Percentiles rank a stretch among this genome's conserved stretches.
phyloP scores from a whole-genome alignment of 2,329 filamentous ascomycete species.

The Cytospora paraplurivora region DNA sequence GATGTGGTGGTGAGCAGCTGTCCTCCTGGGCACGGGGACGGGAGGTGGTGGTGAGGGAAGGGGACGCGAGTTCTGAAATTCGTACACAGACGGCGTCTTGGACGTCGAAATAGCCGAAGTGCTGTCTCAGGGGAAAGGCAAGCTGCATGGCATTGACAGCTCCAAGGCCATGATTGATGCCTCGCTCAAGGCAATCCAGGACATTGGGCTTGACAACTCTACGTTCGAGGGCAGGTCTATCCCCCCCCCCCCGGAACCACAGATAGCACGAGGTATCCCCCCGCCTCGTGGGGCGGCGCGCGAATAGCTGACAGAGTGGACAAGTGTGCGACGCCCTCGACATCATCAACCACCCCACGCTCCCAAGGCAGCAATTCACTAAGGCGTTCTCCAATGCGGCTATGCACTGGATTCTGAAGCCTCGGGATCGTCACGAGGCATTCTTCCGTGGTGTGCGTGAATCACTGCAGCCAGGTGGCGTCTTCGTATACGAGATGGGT shows the following conservation, averaged over 20 bases:
- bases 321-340: slow-evolving; percentile 53
- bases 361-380: slow-evolving; percentile 45
- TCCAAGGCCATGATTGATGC: slow-evolving; percentile 61
- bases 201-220: slow-evolving; percentile 39
- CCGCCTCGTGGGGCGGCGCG: neutral
- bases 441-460: slow-evolving; percentile 57
- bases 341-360: slow-evolving; percentile 38
- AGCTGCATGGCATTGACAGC: slow-evolving; percentile 59
- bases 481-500: slow-evolving; percentile 71
- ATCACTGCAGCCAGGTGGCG: slow-evolving; percentile 56
- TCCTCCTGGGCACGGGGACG: slow-evolving; percentile 5
- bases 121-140: slow-evolving; percentile 48
- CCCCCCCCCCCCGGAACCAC: neutral
- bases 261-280: neutral
- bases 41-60: neutral
- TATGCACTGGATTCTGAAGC: slow-evolving; percentile 66
- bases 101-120: slow-evolving; percentile 50
- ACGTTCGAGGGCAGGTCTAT: slow-evolving; percentile 47
- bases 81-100: slow-evolving; percentile 7
- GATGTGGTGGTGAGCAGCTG: slow-evolving; percentile 57
- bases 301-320: neutral
- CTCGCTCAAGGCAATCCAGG: slow-evolving; percentile 46
- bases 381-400: slow-evolving; percentile 70
- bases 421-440: slow-evolving; percentile 43
- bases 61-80: neutral